Conservation (phyloP, 768 basidiomycete species). For the Boletus insuetus region DNA sequence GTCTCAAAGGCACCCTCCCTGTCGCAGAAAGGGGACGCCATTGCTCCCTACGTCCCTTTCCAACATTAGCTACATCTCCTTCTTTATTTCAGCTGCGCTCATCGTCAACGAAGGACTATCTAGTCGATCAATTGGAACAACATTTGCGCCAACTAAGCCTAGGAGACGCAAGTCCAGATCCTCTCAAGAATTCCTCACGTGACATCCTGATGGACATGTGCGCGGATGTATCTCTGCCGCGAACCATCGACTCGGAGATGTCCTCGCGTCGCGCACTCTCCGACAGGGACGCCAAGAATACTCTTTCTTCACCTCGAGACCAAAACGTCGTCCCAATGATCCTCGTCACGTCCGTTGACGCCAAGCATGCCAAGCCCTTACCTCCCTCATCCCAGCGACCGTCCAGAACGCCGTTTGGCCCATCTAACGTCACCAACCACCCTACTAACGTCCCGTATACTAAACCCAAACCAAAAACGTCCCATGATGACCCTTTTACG, state of each 20-base stretch:
- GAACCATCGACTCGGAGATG: neutral
- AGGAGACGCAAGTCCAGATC: conserved; percentile 10
- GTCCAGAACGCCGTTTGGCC: conserved; percentile 13
- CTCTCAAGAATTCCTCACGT: neutral
- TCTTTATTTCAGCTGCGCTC: conserved; percentile 23
- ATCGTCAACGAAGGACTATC: conserved; percentile 10
- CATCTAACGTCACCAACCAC: conserved; percentile 7
- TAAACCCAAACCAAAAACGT: neutral
- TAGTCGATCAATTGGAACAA: conserved; percentile 21
- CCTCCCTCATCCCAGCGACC: conserved; percentile 10
- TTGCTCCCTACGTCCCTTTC: neutral
- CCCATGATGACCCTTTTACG: conserved; percentile 17
- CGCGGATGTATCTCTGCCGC: neutral
- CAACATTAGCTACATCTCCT: conserved; percentile 16
- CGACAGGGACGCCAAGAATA: neutral
- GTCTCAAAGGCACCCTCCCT: neutral
- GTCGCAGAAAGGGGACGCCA: neutral
- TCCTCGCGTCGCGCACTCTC: neutral
- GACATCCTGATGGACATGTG: conserved; percentile 8
- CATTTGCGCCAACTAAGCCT: conserved; percentile 20
- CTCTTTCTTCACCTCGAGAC: neutral
- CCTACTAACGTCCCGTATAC: neutral
- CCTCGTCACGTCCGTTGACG: conserved; percentile 25
- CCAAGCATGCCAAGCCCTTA: conserved; percentile 22
- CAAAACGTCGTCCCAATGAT: conserved; percentile 19